Base-by-base conservation (phyloP, 2,329 filamentous ascomycete species). In the Elsinoe necatrix region DNA sequence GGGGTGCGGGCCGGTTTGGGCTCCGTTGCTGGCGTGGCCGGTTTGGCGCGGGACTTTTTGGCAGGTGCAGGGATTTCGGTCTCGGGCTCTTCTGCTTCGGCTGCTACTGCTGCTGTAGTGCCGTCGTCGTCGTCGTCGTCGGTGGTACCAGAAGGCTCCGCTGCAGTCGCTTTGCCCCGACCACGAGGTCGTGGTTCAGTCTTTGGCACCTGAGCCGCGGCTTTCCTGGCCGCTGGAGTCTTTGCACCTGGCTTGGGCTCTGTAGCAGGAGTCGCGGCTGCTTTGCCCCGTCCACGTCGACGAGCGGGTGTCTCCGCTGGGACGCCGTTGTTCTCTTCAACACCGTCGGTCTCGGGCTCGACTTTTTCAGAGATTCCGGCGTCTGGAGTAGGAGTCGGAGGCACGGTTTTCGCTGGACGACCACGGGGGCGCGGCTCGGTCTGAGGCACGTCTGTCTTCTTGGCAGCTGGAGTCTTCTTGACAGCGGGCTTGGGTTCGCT, bases 211-310 rank as follows among this genome's bases (percentile, higher is more conserved):
- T 31, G 25, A 20, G 29, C 45, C 3, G 45, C n/a, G n/a, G 45
- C 11, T 34, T 50, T 50, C 25, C 34, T 50, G 18, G 45, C 27
- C 9, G 54, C 42, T 21, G 39, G 29, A 1, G 39, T 25, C 54
- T 56, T 56, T 35, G 25, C 41, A 18, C 21, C 29, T 9, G 39
- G 39, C 42, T 56, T 56, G 1, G 39, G 39, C 41, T 42, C 42
- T 20, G 39, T 18, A 12, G 54, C 39, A n/a, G 54, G 39, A 14
- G 29, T 45, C 14, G 54, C 9, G 11, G 54, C 37, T 29, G 25
- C 48, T 25, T 39, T 52, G 48, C 25, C 29, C 11, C 48, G 29
- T 14, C 48, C 48, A 9, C 31, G 29, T 21, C 48, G 48, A 23
- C 31, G 29, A 25, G 48, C 48, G 7, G 48, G 48, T 29, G 48